Conservation (phyloP, 2,329 filamentous ascomycete genomes). For the Curvularia spicifera region DNA sequence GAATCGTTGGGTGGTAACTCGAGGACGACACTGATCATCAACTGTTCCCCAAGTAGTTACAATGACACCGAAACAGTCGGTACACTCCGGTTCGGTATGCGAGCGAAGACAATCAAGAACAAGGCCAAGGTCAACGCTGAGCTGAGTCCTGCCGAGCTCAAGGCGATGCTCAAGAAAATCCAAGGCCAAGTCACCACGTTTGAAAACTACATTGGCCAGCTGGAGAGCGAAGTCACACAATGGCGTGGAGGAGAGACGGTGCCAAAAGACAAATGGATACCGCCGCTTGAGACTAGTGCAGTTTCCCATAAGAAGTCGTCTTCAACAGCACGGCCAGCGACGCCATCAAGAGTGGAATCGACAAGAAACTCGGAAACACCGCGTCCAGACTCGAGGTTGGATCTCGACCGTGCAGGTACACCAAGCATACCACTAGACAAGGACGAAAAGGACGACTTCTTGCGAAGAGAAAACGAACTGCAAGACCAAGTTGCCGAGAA, state of each 20-base stretch:
- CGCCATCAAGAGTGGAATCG: constrained; percentile 62
- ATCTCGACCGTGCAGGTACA: constrained; percentile 80
- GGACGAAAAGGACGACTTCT: constrained; percentile 94
- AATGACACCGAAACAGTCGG: constrained; percentile 94
- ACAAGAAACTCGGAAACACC: constrained; percentile 53
- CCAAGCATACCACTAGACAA: constrained; percentile 90
- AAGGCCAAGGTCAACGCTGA: constrained; percentile 99
- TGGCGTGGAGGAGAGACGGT: constrained; percentile 91
- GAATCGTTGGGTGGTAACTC: constrained; percentile 98
- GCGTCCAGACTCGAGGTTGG: constrained; percentile 69
- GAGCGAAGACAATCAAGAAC: constrained; percentile 99
- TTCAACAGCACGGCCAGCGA: constrained; percentile 63
- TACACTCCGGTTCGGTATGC: constrained; percentile 91
- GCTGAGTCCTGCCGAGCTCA: constrained; percentile 93
- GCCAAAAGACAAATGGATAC: constrained; percentile 86
- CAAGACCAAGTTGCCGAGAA: constrained; percentile 96
- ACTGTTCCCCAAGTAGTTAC: constrained; percentile 98
- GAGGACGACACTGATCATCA: constrained; percentile 96
- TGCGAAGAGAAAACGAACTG: constrained; percentile 93
- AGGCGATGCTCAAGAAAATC: constrained; percentile 88
- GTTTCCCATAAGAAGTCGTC: constrained; percentile 57
- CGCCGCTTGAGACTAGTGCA: constrained; percentile 65
- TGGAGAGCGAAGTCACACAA: constrained; percentile 83
- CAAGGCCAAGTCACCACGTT: constrained; percentile 89
- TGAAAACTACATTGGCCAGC: constrained; percentile 79